Evolutionary conservation across 2,329 filamentous ascomycete genomes (phyloP), one percentile per base, ranked within the genome.

Genomic region (Gaeumannomyces sp.): DNA sequence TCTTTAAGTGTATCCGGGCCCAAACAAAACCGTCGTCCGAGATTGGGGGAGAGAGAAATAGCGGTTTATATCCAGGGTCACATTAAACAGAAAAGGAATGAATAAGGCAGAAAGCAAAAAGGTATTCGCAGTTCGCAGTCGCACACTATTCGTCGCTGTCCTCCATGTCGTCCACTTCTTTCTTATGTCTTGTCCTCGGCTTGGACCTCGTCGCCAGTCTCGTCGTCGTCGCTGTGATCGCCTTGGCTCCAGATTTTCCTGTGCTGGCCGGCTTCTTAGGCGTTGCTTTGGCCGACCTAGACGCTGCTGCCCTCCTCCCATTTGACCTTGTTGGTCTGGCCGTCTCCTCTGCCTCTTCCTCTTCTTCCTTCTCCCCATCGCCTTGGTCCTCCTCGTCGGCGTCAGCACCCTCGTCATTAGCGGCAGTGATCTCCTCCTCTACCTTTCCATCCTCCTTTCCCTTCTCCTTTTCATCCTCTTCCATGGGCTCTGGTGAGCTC

Each of bases 401-500:
- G 29, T 33, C 61, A 14, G 8, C 59, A 22, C 27, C 33, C 28
- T 64, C 64, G n/a, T 59, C 45, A 5, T 29, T n/a, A 25, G n/a
- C n/a, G n/a, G 45, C 45, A 11, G 45, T 53, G 45, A 11, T 53
- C 22, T 10, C 7, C 45, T 53, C 45, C 10, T 10, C 45, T 16
- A 6, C 13, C 13, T 45, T 31, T n/a, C n/a, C n/a, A 31, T 31
- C 31, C 8, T 31, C 4, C 35, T 38, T 53, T 11, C 4, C 45
- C 27, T 60, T 61, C 35, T 62, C 64, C 27, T 38, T 53, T 28
- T 56, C 33, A 57, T 65, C 64, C 58, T 65, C 64, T 22, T 65
- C 61, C 64, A 65, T 65, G 2, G 62, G 62, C 31, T 64, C 65
- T 16, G 64, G 64, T 4, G 62, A 63, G 45, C 62, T 63, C 11